These are phyloP conservation scores for Vanderwaltozyma yarrowii DNA, from an alignment of 805 yeast genomes.

Conservation along the genomic window DNA sequence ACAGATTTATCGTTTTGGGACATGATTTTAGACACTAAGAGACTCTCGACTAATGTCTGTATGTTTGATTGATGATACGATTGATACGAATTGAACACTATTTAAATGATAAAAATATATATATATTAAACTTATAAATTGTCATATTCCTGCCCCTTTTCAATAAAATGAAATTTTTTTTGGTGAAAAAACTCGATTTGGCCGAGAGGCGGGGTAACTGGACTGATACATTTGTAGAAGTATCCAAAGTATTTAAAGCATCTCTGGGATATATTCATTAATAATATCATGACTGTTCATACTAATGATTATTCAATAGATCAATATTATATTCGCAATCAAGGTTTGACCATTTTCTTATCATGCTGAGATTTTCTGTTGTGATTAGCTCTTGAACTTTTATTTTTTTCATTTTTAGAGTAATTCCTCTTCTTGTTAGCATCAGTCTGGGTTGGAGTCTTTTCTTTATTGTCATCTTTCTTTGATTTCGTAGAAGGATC, in stretches of 20 bases:
- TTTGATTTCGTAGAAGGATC: too few species aligned
- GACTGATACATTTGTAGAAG: too few species aligned
- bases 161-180: too few species aligned
- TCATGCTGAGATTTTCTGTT: constrained; percentile 54
- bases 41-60: constrained; percentile 25
- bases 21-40: constrained; percentile 10
- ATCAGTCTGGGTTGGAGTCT: background rate
- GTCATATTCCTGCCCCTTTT: background rate
- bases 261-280: too few species aligned
- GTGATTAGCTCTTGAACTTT: constrained; percentile 51
- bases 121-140: background rate
- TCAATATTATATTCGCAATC: too few species aligned
- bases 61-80: background rate
- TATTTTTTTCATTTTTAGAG: constrained; percentile 43
- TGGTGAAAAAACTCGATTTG: too few species aligned
- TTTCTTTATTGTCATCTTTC: background rate
- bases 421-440: constrained; percentile 26
- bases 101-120: background rate
- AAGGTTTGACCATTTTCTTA: constrained; percentile 39
- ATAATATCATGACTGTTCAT: too few species aligned
- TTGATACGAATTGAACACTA: background rate
- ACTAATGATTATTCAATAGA: too few species aligned
- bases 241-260: too few species aligned
- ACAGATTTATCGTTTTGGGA: constrained; percentile 12
- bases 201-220: too few species aligned